Evolutionary conservation across 768 basidiomycete species (phyloP), one percentile per base, ranked within the genome.

Genomic region (Pleurotus pulmonarius): DNA sequence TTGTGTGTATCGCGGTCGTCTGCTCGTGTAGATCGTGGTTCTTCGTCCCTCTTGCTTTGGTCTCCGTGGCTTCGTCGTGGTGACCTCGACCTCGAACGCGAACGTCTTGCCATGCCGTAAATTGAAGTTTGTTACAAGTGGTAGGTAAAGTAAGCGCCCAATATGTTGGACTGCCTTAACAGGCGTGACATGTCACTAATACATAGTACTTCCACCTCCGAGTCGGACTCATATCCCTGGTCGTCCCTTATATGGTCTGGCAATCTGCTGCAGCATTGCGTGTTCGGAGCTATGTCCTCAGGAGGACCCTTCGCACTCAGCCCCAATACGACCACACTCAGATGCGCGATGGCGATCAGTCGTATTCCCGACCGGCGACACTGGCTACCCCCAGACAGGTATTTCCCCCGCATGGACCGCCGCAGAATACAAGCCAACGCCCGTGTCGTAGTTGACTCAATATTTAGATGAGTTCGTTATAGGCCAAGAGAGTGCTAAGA

Each of bases 401-500:
- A 65, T n/a, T n/a, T 46, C 16, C 24, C n/a, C 38, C 34, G 22
- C 48, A 5, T 13, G 40, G 29, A 40, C 29, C 48, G 37, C 39
- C 26, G 47, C 37, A 29, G 49, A 24, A 55, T 51, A 39, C 44
- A 49, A 26, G 40, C 44, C n/a, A 55, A 56, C 25, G 40, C 47
- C 44, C 52, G 47, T 56, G 24, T 56, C 8, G 29, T 56, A 95
- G 92, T 82, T 96, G 44, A 87, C 86, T 5, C 81, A 88, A 66
- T 94, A 92, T 69, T 81, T 97, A 39, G 87, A 92, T 62, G 86
- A 92, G 65, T 97, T 88, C 65, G 85, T 98, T 38, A 81, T 98
- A 15, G 95, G 95, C 1, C 95, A 98, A 68, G 89, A 92, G 61
- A 82, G 79, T 58, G 94, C 95, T 2, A 98, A 98, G 82, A 93